Base-by-base conservation (phyloP, 2,329 filamentous ascomycete species). In the Albophoma yamanashiensis region DNA sequence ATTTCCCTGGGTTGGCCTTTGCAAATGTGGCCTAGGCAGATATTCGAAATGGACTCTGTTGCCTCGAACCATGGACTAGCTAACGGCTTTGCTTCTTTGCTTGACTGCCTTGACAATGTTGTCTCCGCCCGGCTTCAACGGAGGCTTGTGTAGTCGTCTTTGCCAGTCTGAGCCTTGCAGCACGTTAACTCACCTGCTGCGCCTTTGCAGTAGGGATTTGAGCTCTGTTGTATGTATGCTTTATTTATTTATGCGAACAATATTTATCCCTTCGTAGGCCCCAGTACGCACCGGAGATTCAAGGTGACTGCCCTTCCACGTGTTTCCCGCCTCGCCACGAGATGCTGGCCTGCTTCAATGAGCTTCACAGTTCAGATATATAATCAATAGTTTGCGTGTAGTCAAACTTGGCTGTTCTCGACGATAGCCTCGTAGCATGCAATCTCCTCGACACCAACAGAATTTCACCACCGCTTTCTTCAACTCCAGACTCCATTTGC, bases 31-130 rank as follows among this genome's bases (percentile, higher is more conserved):
- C 55, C 55, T 42, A 56, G 55, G 47, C 57, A 58, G 45, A 58
- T 50, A 58, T 42, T 36, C 31, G 50, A 39, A 50, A n/a, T 34
- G 45, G 27, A 39, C 34, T 31, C 36, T 53, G 38, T 58, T 58
- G 34, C 42, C 45, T 59, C 17, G 87, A 36, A 75, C 85, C 67
- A 76, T 86, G 53, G 59, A 56, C 42, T 58, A 38, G 43, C 27
- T 58, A 38, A 50, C 42, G 56, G 40, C 34, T 53, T 47, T 62
- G 31, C 15, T 52, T 12, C 15, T 52, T n/a, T 27, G 11, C 27
- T 34, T 34, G 47, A 8, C 34, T 17, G 17, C 17, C 20, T 34
- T 34, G 9, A 52, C 31, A 31, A n/a, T 17, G 25, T 36, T 36
- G 34, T 36, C 20, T 20, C 31, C 47, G 9, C 47, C 17, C 7